Evolutionary conservation across 192 early-diverging fungal species (phyloP), one percentile per base, ranked within the genome.

Genomic region (Umbelopsis vinacea): DNA sequence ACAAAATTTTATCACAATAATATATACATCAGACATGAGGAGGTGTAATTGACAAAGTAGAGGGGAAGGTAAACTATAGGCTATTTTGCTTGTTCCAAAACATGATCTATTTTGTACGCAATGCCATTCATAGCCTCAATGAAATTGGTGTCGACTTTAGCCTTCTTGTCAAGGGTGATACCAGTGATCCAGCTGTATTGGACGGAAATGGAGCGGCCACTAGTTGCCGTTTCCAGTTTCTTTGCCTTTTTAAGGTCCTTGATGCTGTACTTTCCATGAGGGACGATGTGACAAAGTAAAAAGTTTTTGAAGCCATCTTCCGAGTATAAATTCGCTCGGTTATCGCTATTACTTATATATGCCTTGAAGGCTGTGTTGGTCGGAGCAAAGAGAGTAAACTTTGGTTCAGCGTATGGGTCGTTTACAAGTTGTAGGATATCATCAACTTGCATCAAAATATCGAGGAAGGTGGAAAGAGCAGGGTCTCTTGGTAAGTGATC

Each of bases 391-490:
- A 79, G 70, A 6, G 78, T 79, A 50, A 79, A 69, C 17, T 67
- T 52, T 57, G 57, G 70, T 33, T 57, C 69, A 21, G 46, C n/a
- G 9, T 70, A 63, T 29, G 73, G 33, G 21, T 69, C 46, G 54
- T 74, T 75, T 33, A 79, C 54, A 7, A 75, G 37, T 3, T 52
- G 23, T 45, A 79, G 68, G 17, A 79, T 50, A 35, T 68, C 69
- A n/a, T 67, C 53, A 11, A 54, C 74, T 69, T 69, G 73, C 21
- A 71, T 79, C 23, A 79, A 54, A 21, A 79, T 46, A 43, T 79
- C 78, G 22, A 79, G 52, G 69, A 79, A 79, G 21, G 71, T 79
- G 11, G 78, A 79, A 4, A 79, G 52, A 22, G 74, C 38, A 43
- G 70, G 14, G 19, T 79, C 78, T 3, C 69, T 70, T 26, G 78